Evolutionary conservation across 2,329 filamentous ascomycete genomes (phyloP), one percentile per base, ranked within the genome.

Genomic region (Coniochaeta pulveracea): DNA sequence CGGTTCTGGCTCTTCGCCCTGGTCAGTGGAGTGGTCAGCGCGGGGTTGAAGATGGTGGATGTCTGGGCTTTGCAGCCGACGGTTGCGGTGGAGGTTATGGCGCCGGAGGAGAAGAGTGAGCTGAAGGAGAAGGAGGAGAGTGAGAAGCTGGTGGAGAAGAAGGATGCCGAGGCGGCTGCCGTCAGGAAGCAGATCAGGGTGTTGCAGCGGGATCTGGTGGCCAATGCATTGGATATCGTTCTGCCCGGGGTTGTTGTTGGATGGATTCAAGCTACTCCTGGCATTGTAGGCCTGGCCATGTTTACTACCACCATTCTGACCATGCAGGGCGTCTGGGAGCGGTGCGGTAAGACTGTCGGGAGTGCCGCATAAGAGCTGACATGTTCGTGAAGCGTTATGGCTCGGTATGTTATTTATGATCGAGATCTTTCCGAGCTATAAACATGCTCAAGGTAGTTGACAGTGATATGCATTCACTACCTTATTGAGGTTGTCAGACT

Each of bases 1-100:
- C 67, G 73, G 34, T 76, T 80, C 52, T 86, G 81, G 81, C 69
- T 84, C 41, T 70, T 76, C 24, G 67, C 68, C 0, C 56, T 85
- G 15, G 56, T 56, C 9, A 66, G 69, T 37, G 71, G 66, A 1
- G 54, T 72, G 0, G 26, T 66, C 3, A 46, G 60, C 16, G 56
- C 60, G 2, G 19, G 61, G 19, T 42, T 71, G 38, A 53, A 60
- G 39, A 47, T 72, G 24, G 37, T 56, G n/a, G 51, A 49, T 27
- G 39, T 60, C 10, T 38, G 57, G 34, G 23, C 23, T 34, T 4
- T 33, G 47, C 49, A 47, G 36, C 47, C 27, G 9, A 30, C 37
- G 17, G 35, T 28, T 5, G 35, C 31, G 10, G 26, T 37, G 18
- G 34, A 26, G 5, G 36, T 39, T 8, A 31, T 26, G 12, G 33